Conservation (phyloP, 169 alveolate genomes). For the Besnoitia besnoiti region DNA sequence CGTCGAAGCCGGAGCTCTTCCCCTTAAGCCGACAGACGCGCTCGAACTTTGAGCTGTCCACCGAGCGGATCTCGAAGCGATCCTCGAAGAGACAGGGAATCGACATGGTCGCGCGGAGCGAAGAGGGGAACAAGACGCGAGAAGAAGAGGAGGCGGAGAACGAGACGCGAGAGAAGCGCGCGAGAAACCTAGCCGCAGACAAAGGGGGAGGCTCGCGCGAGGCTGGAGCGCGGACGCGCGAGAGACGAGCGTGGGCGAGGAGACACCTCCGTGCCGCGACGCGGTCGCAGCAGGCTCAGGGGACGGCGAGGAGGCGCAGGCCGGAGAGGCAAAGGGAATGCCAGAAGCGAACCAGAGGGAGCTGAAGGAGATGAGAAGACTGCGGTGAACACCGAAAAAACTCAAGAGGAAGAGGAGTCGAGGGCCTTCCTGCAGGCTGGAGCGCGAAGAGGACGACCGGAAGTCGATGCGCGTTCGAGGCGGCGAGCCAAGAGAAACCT, state of each 20-base stretch:
- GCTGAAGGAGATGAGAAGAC: no score
- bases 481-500: no score
- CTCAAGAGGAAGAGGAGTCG: no score
- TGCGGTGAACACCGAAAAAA: no score
- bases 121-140: not conserved
- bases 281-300: not conserved
- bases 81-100: slow-evolving; percentile 84
- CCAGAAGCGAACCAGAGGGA: no score
- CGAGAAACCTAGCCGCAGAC: not conserved
- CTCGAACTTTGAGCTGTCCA: slow-evolving; percentile 90
- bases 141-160: not conserved
- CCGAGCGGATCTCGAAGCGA: slow-evolving; percentile 86
- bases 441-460: no score
- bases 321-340: no score
- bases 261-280: no score
- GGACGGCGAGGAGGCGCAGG: not conserved
- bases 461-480: no score
- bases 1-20: slow-evolving; percentile 92
- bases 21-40: slow-evolving; percentile 88
- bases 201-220: not conserved
- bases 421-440: no score
- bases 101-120: slow-evolving; percentile 22
- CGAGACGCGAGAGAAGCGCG: not conserved
- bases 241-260: not conserved
- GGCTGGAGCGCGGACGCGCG: no score